Percentiles rank a stretch among this genome's conserved stretches.
Evolutionary conservation across 768 basidiomycete species (phyloP).

Genomic region (Agaricus subrufescens): DNA sequence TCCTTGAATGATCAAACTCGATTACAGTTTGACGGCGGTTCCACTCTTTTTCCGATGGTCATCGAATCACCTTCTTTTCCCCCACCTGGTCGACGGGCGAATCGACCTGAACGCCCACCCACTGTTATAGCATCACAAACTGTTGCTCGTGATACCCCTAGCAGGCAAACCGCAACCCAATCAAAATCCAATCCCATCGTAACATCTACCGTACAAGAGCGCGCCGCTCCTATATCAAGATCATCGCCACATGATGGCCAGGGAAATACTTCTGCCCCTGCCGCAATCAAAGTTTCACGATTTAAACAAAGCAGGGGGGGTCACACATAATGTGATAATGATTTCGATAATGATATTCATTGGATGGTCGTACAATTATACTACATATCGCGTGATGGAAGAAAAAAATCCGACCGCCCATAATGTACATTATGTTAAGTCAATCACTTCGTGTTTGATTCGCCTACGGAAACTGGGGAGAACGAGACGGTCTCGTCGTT

Average conservation of each 20-base stretch:
- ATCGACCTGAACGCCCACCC: constrained; percentile 17
- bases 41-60: constrained; percentile 18
- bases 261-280: background rate
- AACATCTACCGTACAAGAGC: constrained; percentile 10
- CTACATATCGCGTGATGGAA: background rate
- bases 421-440: background rate
- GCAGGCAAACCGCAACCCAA: background rate
- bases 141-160: background rate
- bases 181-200: background rate
- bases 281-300: constrained; percentile 22
- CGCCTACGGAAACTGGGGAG: background rate
- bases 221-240: background rate
- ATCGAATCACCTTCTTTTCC: constrained; percentile 38
- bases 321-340: background rate
- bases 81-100: constrained; percentile 11
- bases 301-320: constrained; percentile 23
- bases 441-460: constrained; percentile 4
- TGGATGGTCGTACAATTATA: background rate
- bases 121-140: constrained; percentile 10
- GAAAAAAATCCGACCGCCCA: background rate
- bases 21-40: background rate
- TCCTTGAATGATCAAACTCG: constrained; percentile 6
- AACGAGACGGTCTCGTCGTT: background rate
- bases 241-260: background rate
- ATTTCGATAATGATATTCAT: background rate